phyloP scores from a whole-genome alignment of 352 stramenopile species.

The Phytophthora agathidicida region DNA sequence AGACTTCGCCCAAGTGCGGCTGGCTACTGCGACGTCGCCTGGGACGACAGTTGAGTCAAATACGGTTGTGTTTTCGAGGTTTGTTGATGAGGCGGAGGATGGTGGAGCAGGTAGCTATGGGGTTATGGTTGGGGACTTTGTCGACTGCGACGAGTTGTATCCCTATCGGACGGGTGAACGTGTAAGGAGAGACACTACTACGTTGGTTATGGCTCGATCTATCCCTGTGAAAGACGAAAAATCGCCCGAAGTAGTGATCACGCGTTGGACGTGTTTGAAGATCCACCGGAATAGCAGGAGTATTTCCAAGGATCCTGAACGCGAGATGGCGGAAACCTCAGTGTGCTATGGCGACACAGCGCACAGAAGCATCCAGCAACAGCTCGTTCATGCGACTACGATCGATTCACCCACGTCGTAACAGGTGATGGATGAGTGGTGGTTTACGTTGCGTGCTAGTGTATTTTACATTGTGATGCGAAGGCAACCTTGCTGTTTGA shows the following conservation, averaged over 20 bases:
- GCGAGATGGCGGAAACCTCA: conserved; percentile 21
- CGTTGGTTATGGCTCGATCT: conserved; percentile 5
- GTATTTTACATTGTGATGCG: too few species aligned
- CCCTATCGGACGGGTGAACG: conserved; percentile 37
- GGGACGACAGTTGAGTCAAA: conserved; percentile 22
- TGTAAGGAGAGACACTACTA: conserved; percentile 40
- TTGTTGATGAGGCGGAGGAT: background rate
- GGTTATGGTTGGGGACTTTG: conserved; percentile 26
- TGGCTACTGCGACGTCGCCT: conserved; percentile 29
- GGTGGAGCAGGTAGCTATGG: conserved; percentile 4
- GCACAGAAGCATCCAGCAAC: conserved; percentile 9
- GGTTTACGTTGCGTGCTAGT: too few species aligned
- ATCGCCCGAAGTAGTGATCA: conserved; percentile 23
- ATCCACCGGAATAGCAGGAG: background rate
- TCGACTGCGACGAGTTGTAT: conserved; percentile 48
- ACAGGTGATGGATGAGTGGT: background rate
- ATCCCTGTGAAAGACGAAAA: background rate
- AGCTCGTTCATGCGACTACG: conserved; percentile 8
- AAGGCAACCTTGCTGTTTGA: too few species aligned
- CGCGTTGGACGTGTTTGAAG: conserved; percentile 27
- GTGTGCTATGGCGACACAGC: conserved; percentile 24
- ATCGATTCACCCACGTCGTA: background rate
- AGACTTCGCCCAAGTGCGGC: conserved; percentile 42
- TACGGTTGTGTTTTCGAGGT: conserved; percentile 21
- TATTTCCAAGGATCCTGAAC: conserved; percentile 5